Percentiles rank a stretch among this genome's conserved stretches.
Evolutionary conservation across 257 asterid genomes (phyloP).

Genomic region (Solanum paucissectum): DNA sequence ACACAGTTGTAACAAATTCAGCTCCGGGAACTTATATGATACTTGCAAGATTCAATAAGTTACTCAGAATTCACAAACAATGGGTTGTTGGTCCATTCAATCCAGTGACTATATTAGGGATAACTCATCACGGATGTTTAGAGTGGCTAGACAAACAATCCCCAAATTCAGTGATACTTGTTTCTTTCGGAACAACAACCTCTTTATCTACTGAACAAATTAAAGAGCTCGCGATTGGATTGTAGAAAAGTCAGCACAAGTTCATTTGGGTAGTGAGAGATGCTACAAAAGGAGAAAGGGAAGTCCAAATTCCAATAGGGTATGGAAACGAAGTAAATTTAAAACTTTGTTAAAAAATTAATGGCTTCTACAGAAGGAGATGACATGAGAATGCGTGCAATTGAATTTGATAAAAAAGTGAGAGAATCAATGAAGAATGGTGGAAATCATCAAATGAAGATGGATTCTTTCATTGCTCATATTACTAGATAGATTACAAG

Average conservation of each 20-base stretch:
- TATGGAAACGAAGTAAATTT: not conserved
- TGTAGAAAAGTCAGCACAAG: not conserved
- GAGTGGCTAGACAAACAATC: not conserved
- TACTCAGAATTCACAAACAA: not conserved
- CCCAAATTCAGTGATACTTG: not conserved
- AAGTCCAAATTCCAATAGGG: not conserved
- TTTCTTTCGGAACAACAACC: not conserved
- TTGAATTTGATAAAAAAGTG: not conserved
- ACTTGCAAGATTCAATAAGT: not conserved
- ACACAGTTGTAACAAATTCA: not conserved
- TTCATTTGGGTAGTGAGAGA: not conserved
- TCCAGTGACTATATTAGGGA: not conserved
- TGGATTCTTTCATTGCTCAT: not conserved
- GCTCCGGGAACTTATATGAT: not conserved
- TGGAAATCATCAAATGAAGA: not conserved
- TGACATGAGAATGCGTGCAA: not conserved
- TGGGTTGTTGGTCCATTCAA: not conserved
- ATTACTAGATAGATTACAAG: not conserved
- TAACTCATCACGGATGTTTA: not conserved
- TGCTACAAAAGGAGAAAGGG: not conserved
- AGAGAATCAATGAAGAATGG: not conserved
- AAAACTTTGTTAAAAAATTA: not conserved
- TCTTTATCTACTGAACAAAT: not conserved
- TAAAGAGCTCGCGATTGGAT: not conserved
- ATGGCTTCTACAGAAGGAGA: not conserved